Evolutionary conservation across 192 early-diverging fungal species (phyloP), one percentile per base, ranked within the genome.

Genomic region (Chytriomyces sp.): DNA sequence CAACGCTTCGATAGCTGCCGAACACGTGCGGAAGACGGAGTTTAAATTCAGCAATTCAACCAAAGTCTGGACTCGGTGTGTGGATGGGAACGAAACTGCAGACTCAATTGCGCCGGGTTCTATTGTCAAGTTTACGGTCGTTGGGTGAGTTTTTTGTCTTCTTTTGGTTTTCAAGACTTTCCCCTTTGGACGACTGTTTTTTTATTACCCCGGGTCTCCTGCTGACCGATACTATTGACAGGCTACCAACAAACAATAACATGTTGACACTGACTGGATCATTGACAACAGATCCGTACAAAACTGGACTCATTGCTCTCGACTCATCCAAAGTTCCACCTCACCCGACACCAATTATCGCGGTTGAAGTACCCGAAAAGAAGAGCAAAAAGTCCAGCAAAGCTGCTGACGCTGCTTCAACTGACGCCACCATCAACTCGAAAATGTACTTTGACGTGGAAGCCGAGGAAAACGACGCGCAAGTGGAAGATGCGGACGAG

Each of bases 1-100:
- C 86, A 98, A 98, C 76, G 97, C 96, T 23, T 96, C 95, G 16
- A 97, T 98, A 48, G 91, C 97, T 5, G 86, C 91, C n/a, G 91
- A 92, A 67, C 85, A 91, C 70, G 93, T 98, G 50, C 92, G 91
- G 43, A 83, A 88, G 69, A 82, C 84, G 69, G 90, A 87, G 79
- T 98, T 92, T 79, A 85, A 89, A 70, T 96, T 91, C 91, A 72
- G 79, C 78, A 69, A 82, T 50, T 73, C 85, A 23, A 60, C 70
- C 7, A 71, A 76, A 18, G 78, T 75, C 2, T 81, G 64, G 9
- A 81, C 63, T 46, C 66, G 77, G 0, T 77, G 76, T 16, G 49
- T 76, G 5, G 77, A 78, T 24, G 80, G 76, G 3, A 78, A 50
- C 26, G 78, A 77, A 7, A 75, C 63, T 0, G 78, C 72, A 8